These are phyloP conservation scores for Fusarium dimerum DNA, from an alignment of 2,329 filamentous ascomycete genomes.

Conservation along the genomic window DNA sequence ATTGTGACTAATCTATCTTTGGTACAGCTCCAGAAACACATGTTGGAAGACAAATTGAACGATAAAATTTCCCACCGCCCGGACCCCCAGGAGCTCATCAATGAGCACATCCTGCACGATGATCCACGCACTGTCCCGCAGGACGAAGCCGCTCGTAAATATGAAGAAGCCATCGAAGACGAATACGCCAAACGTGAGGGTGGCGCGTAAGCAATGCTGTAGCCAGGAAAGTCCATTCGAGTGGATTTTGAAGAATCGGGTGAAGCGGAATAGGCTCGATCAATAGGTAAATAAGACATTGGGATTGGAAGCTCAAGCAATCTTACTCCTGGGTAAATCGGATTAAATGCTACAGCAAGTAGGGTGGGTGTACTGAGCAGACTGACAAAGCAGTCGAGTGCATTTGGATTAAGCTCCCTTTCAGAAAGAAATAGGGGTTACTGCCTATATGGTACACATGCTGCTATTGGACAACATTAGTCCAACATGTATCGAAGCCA, in stretches of 20 bases:
- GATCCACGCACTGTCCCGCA: constrained; percentile 55
- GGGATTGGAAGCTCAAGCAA: too few species aligned
- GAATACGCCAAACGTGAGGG: constrained; percentile 66
- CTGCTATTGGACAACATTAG: neutral
- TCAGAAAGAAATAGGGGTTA: neutral
- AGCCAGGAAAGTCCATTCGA: neutral
- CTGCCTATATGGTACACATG: neutral
- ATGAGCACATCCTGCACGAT: constrained; percentile 75
- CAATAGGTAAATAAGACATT: too few species aligned
- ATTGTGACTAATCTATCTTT: neutral
- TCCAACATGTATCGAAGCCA: neutral
- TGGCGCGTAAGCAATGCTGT: constrained; percentile 49
- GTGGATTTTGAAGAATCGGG: too few species aligned
- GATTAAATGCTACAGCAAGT: too few species aligned
- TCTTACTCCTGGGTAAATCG: too few species aligned
- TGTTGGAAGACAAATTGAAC: constrained; percentile 84
- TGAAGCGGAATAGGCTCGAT: too few species aligned
- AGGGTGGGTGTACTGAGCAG: too few species aligned
- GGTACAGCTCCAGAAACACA: constrained; percentile 72
- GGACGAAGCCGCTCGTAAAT: constrained; percentile 49
- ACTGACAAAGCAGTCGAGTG: too few species aligned
- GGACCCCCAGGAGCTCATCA: constrained; percentile 72
- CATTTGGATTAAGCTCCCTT: too few species aligned
- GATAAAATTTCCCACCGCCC: constrained; percentile 82
- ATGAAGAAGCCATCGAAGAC: constrained; percentile 63